phyloP scores from a whole-genome alignment of 495 filamentous ascomycete genomes.

The Penicillium lividum region DNA sequence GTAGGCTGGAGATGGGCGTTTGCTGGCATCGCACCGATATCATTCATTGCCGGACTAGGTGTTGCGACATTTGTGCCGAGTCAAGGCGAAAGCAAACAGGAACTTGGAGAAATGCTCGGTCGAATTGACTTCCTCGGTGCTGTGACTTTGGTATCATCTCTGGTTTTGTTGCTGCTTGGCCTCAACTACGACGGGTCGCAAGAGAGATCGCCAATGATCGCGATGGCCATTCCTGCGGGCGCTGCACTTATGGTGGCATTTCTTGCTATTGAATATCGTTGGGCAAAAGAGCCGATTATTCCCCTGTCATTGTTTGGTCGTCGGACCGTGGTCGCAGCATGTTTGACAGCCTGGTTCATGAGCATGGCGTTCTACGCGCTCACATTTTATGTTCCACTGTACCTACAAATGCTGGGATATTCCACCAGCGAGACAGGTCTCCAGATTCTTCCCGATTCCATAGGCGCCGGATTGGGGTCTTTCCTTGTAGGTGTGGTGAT shows the following conservation, averaged over 20 bases:
- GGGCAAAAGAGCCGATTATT: constrained; percentile 21
- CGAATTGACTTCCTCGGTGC: constrained; percentile 20
- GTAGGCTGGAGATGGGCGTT: constrained; percentile 24
- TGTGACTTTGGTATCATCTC: constrained; percentile 12
- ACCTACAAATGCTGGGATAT: constrained; percentile 17
- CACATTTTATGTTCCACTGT: constrained; percentile 17
- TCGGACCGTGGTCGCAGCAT: constrained; percentile 18
- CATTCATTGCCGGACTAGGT: constrained; percentile 8
- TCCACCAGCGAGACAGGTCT: constrained; percentile 17
- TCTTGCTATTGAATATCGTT: constrained; percentile 14
- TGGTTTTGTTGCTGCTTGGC: constrained; percentile 15
- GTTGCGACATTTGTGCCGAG: constrained; percentile 14
- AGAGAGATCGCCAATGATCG: background rate
- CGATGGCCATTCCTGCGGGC: constrained; percentile 9
- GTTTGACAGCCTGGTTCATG: constrained; percentile 23
- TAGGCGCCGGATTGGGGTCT: constrained; percentile 16
- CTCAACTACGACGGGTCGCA: constrained; percentile 16
- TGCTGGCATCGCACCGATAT: constrained; percentile 17
- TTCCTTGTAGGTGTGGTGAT: constrained; percentile 17
- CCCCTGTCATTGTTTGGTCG: constrained; percentile 13
- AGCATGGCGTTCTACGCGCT: constrained; percentile 17
- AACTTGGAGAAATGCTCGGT: constrained; percentile 4
- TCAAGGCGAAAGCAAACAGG: background rate
- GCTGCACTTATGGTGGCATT: constrained; percentile 4
- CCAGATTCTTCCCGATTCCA: constrained; percentile 12